phyloP scores from a whole-genome alignment of 1,139 yeast genomes.

The Yamadazyma taylorii region DNA sequence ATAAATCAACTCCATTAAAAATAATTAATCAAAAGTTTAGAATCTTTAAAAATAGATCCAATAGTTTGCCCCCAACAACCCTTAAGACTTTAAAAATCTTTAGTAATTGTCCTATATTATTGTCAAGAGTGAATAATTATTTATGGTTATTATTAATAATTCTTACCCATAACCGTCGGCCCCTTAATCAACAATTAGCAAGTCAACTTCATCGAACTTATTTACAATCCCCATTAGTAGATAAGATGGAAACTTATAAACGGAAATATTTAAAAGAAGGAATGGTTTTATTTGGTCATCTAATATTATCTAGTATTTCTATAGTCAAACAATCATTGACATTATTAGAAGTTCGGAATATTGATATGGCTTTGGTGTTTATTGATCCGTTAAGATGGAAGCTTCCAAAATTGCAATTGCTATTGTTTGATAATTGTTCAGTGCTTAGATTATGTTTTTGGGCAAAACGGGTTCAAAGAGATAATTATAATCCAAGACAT shows the following conservation, averaged over 20 bases:
- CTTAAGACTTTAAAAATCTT: background rate
- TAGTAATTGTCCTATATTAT: background rate
- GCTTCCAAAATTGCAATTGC: slow-evolving; percentile 18
- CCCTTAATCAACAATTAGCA: background rate
- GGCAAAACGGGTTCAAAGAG: slow-evolving; percentile 16
- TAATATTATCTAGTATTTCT: background rate
- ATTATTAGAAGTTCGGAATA: background rate
- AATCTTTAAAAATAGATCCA: background rate
- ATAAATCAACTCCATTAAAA: no score
- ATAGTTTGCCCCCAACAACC: background rate
- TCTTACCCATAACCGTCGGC: background rate
- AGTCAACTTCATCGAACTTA: background rate
- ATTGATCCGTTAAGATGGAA: background rate
- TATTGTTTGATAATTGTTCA: slow-evolving; percentile 23
- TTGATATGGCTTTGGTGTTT: background rate
- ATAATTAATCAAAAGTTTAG: background rate
- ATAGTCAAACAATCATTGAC: background rate
- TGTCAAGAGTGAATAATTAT: background rate
- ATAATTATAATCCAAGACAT: slow-evolving; percentile 10
- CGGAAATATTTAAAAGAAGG: background rate
- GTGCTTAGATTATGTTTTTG: slow-evolving; percentile 15
- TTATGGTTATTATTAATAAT: background rate
- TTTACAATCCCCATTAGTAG: background rate
- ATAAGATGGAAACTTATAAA: background rate
- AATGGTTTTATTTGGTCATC: background rate